Evolutionary conservation across 2,329 filamentous ascomycete species (phyloP), one percentile per base, ranked within the genome.

Genomic region (Grosmannia clavigera): DNA sequence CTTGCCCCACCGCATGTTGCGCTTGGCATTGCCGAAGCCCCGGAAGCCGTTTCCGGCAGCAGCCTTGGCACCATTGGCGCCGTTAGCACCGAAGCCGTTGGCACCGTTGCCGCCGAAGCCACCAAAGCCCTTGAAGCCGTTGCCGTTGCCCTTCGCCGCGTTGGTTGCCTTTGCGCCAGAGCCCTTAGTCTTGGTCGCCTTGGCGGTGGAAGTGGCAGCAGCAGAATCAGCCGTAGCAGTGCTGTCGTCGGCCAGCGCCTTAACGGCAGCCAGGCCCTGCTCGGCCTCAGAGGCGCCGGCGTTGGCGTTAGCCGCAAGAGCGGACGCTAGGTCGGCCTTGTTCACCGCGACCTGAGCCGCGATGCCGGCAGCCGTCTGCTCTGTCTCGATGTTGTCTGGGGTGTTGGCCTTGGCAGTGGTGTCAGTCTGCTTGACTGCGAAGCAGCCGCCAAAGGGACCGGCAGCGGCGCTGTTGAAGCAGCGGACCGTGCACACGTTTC

Each of bases 401-500:
- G 69, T 73, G 70, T 81, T 81, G 58, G 66, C 67, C 58, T 70
- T 75, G 56, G 74, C 61, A 0, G 68, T 65, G 22, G 67, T 66
- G 64, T 82, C 81, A 29, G 72, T 71, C 65, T 85, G 81, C 68
- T 82, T 76, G 27, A 83, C 74, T 3, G 80, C 71, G 67, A 83
- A 79, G 69, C 81, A 84, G 57, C 81, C 64, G 33, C 68, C 68
- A 60, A 83, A 83, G 5, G 76, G 69, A 3, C 80, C 78, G 60
- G 76, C 78, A 1, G 60, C 14, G n/a, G 56, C 60, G 9, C n/a
- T 43, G 71, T 84, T 84, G n/a, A 79, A 74, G 73, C 81, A 84
- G 35, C 81, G 76, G 25, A 84, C 74, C 1, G 80, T 83, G 73
- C 80, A 82, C 33, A 82, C 66, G 58, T 81, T 78, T 52, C 82